These are phyloP conservation scores for Sisymbrium irio DNA, from an alignment of 345 rosid species.

Conservation along the genomic window DNA sequence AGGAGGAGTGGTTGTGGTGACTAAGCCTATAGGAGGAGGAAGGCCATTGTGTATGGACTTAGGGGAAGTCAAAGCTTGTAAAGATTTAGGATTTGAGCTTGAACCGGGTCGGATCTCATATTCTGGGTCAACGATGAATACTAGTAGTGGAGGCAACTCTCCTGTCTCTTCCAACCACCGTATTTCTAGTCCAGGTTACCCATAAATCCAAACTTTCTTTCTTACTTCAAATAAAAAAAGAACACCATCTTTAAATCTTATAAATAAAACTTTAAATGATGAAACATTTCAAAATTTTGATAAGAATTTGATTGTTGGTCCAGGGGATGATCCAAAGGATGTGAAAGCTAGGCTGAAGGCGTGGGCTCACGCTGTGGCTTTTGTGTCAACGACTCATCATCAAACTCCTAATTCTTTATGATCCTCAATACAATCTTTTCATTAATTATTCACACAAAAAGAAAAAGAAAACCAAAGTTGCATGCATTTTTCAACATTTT, in stretches of 20 bases:
- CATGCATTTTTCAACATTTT: slow-evolving; percentile 15
- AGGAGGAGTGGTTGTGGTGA: slow-evolving; percentile 61
- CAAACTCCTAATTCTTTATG: slow-evolving; percentile 37
- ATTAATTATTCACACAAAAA: background rate
- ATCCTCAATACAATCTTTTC: too few relatives aligned
- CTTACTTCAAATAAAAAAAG: background rate
- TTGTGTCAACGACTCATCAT: slow-evolving; percentile 50
- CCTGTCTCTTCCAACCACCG: slow-evolving; percentile 85
- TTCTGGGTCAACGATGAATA: slow-evolving; percentile 50
- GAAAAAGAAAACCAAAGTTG: background rate
- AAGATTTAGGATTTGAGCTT: slow-evolving; percentile 84
- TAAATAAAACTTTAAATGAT: background rate
- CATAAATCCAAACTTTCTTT: background rate
- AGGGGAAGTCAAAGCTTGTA: slow-evolving; percentile 88
- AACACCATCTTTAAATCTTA: background rate
- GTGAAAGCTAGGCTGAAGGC: slow-evolving; percentile 92
- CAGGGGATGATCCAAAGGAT: slow-evolving; percentile 91
- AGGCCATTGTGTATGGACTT: slow-evolving; percentile 84
- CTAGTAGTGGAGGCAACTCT: slow-evolving; percentile 89
- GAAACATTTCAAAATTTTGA: background rate
- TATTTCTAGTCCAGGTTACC: slow-evolving; percentile 85
- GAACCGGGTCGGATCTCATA: slow-evolving; percentile 54
- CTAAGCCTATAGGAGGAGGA: slow-evolving; percentile 77
- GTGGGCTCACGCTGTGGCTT: slow-evolving; percentile 97
- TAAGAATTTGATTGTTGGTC: background rate